A percentile compares a stretch with the other conserved stretches of the same genome.
Conservation (phyloP, 139 green algal species). For the Ostreobium quekettii region DNA sequence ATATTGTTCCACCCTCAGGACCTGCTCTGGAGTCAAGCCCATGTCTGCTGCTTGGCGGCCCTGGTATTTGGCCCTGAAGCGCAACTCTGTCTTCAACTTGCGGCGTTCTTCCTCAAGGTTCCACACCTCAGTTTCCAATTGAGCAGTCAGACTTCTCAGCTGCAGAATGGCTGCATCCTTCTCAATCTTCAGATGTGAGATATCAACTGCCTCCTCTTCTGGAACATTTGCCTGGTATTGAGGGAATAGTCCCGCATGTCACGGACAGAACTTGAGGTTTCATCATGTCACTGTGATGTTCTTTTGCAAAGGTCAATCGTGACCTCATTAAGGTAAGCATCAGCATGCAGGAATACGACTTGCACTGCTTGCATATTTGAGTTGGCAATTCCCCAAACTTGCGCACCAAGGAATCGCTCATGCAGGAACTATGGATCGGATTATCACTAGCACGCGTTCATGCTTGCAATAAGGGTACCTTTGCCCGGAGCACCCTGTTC, state of each 20-base stretch:
- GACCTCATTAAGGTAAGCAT: too few relatives aligned
- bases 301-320: too few relatives aligned
- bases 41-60: slow-evolving; percentile 49
- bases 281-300: too few relatives aligned
- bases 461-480: slow-evolving; percentile 5
- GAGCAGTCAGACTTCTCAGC: slow-evolving; percentile 44
- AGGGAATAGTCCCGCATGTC: too few relatives aligned
- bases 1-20: slow-evolving; percentile 60
- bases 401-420: too few relatives aligned
- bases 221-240: slow-evolving; percentile 26
- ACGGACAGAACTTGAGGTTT: too few relatives aligned
- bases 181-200: slow-evolving; percentile 40
- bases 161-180: slow-evolving; percentile 49
- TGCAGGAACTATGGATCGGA: too few relatives aligned
- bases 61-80: slow-evolving; percentile 69
- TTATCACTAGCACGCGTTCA: too few relatives aligned
- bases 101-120: slow-evolving; percentile 66
- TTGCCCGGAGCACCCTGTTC: slow-evolving; percentile 42
- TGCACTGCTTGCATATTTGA: too few relatives aligned
- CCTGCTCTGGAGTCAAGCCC: slow-evolving; percentile 52
- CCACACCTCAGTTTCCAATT: slow-evolving; percentile 53
- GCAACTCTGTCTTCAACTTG: slow-evolving; percentile 60
- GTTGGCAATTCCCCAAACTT: too few relatives aligned
- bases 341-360: too few relatives aligned
- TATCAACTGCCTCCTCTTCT: slow-evolving; percentile 33